phyloP scores from a whole-genome alignment of 768 basidiomycete species.

The Xanthoconium stramineum region DNA sequence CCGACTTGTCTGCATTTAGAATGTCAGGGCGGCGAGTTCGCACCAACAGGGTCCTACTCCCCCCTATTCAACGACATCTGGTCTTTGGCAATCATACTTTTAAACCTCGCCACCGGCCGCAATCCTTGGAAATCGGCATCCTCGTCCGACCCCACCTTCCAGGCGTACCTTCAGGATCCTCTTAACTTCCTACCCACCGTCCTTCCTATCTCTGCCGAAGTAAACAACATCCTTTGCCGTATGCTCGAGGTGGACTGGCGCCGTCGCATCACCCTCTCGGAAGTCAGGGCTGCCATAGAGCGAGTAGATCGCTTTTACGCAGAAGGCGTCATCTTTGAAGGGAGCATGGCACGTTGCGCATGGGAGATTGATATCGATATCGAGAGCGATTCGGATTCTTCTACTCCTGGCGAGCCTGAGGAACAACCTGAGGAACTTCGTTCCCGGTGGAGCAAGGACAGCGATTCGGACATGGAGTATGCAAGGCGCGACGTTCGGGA shows the following conservation, averaged over 20 bases:
- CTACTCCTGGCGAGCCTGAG: constrained; percentile 41
- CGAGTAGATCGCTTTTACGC: constrained; percentile 65
- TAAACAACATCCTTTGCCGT: constrained; percentile 70
- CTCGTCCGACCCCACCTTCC: constrained; percentile 80
- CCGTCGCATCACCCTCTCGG: constrained; percentile 43
- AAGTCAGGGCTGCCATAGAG: constrained; percentile 54
- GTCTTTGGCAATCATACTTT: constrained; percentile 93
- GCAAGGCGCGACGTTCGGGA: constrained; percentile 28
- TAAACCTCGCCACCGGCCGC: constrained; percentile 91
- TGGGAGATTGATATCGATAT: constrained; percentile 73
- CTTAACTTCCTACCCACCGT: constrained; percentile 77
- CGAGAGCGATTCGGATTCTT: constrained; percentile 61
- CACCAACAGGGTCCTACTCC: constrained; percentile 67
- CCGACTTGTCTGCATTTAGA: constrained; percentile 48
- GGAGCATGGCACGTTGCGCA: constrained; percentile 72
- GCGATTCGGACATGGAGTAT: constrained; percentile 35
- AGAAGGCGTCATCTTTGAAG: constrained; percentile 73
- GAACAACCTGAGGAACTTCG: constrained; percentile 39
- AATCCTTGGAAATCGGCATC: constrained; percentile 96
- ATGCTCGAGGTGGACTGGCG: constrained; percentile 72
- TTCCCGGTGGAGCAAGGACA: constrained; percentile 61
- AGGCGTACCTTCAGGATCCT: constrained; percentile 78
- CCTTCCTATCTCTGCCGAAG: constrained; percentile 72
- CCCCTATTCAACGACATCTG: constrained; percentile 92
- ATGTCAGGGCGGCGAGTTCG: constrained; percentile 75